Conservation (phyloP, 2,329 filamentous ascomycete genomes). For the Sphaerostilbella broomeana region DNA sequence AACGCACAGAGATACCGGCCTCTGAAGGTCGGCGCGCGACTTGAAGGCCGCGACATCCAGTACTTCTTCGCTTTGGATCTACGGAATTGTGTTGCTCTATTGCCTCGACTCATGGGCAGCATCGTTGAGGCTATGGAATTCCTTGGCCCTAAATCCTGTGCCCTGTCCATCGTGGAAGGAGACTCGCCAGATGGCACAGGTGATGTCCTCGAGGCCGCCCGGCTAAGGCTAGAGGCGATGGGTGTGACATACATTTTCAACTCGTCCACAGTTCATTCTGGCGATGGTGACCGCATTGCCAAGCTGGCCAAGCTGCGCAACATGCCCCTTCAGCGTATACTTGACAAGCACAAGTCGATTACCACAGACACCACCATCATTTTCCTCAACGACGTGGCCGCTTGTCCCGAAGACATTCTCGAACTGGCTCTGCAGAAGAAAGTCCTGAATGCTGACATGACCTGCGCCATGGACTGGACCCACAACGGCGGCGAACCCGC, state of each 20-base stretch:
- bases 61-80: conserved; percentile 50
- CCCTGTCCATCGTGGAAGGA: conserved; percentile 47
- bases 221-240: conserved; percentile 30
- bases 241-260: conserved; percentile 37
- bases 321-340: conserved; percentile 42
- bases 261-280: conserved; percentile 38
- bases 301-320: conserved; percentile 47
- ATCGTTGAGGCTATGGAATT: conserved; percentile 42
- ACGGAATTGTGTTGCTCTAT: conserved; percentile 34
- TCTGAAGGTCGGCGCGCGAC: conserved; percentile 10
- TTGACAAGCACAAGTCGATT: conserved; percentile 21
- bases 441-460: conserved; percentile 45
- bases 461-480: conserved; percentile 54
- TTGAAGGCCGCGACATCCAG: conserved; percentile 11
- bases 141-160: conserved; percentile 42
- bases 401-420: conserved; percentile 49
- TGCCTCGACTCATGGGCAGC: conserved; percentile 40
- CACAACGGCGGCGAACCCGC: conserved; percentile 36
- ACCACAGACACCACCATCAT: conserved; percentile 37
- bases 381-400: conserved; percentile 49
- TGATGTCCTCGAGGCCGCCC: conserved; percentile 38
- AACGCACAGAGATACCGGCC: conserved; percentile 17
- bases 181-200: conserved; percentile 45
- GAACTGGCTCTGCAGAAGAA: conserved; percentile 46
- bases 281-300: conserved; percentile 36